Conservation (phyloP, 306 rosid genomes). For the Vigna nakashimae region DNA sequence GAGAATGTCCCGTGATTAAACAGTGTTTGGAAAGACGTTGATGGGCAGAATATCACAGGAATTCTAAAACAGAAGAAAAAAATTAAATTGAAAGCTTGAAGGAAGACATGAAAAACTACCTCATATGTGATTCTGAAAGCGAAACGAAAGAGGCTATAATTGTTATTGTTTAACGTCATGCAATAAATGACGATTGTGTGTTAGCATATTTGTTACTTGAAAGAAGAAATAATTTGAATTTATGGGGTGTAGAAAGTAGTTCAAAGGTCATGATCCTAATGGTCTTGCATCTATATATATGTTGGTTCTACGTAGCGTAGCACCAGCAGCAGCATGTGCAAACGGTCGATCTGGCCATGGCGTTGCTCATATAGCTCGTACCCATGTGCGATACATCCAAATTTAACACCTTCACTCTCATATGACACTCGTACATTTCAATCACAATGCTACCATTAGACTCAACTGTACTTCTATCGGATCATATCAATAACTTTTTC, state of each 20-base stretch:
- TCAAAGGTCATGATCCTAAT: constrained; percentile 37
- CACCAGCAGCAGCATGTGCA: constrained; percentile 35
- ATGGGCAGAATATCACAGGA: no score
- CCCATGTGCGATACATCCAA: constrained; percentile 7
- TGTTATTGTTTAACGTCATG: no score
- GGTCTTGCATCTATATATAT: background rate
- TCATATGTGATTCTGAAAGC: no score
- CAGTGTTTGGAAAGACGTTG: background rate
- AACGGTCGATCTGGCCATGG: constrained; percentile 17
- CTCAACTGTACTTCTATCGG: background rate
- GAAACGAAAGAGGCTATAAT: no score
- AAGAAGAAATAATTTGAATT: background rate
- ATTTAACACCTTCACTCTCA: background rate
- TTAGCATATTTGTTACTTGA: background rate
- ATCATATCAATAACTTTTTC: background rate
- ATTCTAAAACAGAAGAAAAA: background rate
- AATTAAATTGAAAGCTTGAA: background rate
- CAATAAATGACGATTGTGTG: background rate
- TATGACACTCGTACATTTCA: background rate
- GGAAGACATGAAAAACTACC: no score
- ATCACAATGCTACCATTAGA: background rate
- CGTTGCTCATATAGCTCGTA: background rate
- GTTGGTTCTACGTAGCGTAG: constrained; percentile 32
- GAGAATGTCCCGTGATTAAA: background rate
- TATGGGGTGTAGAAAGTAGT: background rate